Percentiles rank a stretch among this genome's conserved stretches.
Conservation (phyloP, 177 flowering plant genomes). For the Vitis hybrid region DNA sequence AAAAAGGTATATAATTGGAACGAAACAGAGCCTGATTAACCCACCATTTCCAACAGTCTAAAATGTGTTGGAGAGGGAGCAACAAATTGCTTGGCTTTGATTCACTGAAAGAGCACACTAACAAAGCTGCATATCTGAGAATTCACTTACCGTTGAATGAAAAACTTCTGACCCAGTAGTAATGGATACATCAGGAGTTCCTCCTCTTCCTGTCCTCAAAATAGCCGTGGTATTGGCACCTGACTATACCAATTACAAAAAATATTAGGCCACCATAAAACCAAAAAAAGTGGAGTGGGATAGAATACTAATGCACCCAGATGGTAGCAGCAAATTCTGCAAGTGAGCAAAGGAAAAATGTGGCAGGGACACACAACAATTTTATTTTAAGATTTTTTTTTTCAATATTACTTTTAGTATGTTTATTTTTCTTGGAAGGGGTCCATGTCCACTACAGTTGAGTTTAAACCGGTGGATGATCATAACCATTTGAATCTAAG, state of each 20-base stretch:
- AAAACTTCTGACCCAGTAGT: slow-evolving; percentile 31
- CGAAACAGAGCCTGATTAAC: slow-evolving; percentile 4
- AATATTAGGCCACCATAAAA: slow-evolving; percentile 3
- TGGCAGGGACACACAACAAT: too few species aligned
- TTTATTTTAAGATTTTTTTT: too few species aligned
- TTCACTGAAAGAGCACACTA: slow-evolving; percentile 27
- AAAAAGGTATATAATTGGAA: neutral
- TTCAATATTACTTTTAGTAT: too few species aligned
- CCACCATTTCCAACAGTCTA: slow-evolving; percentile 25
- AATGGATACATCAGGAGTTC: slow-evolving; percentile 24
- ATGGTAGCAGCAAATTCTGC: neutral
- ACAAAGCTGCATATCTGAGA: slow-evolving; percentile 30
- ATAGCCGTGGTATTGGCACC: slow-evolving; percentile 19
- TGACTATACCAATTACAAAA: slow-evolving; percentile 27
- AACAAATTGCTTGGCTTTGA: slow-evolving; percentile 31
- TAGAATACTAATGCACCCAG: neutral
- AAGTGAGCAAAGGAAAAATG: too few species aligned
- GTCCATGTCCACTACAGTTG: too few species aligned
- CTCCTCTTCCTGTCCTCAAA: slow-evolving; percentile 28
- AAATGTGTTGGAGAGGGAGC: slow-evolving; percentile 37
- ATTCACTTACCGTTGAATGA: slow-evolving; percentile 29
- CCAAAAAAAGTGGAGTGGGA: neutral
- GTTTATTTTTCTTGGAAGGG: too few species aligned
- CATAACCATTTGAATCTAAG: too few species aligned
- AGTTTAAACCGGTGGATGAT: too few species aligned